Evolutionary conservation across 2,329 filamentous ascomycete genomes (phyloP).

Genomic region (Aspergillus neoniger): DNA sequence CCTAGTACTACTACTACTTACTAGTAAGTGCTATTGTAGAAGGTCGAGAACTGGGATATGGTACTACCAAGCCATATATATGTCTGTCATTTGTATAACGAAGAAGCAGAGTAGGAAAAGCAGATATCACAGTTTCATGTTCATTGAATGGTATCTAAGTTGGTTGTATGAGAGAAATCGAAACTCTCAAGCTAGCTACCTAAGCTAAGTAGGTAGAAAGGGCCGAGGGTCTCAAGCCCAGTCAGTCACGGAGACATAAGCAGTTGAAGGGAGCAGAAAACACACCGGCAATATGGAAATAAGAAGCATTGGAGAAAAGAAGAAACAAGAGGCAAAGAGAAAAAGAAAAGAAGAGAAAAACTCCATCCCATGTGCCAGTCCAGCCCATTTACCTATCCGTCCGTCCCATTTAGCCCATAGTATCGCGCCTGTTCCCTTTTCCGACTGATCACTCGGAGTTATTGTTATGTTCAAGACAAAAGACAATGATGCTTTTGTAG

Average conservation of each 20-base stretch:
- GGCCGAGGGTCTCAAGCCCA: background rate
- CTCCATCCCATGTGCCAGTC: conserved; percentile 18
- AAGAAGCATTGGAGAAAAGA: background rate
- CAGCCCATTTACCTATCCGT: conserved; percentile 12
- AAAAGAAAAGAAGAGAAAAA: conserved; percentile 7
- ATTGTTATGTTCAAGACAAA: conserved; percentile 10
- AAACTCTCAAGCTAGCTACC: background rate
- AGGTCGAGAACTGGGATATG: too few relatives aligned
- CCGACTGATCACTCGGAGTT: conserved; percentile 6
- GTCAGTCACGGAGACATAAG: background rate
- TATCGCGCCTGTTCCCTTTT: conserved; percentile 5
- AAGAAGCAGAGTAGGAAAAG: too few relatives aligned
- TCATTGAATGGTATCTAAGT: conserved; percentile 4
- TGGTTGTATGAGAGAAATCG: background rate
- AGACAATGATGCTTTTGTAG: background rate
- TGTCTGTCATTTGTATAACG: too few relatives aligned
- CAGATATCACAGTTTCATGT: background rate
- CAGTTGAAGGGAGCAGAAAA: background rate
- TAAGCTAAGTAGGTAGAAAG: background rate
- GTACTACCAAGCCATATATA: too few relatives aligned
- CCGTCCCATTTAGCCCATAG: conserved; percentile 8
- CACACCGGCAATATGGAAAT: background rate
- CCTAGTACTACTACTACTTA: background rate
- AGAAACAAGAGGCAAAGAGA: background rate
- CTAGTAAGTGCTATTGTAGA: too few relatives aligned